Evolutionary conservation across 257 asterid species (phyloP), one percentile per base, ranked within the genome.

Genomic region (Handroanthus guayacan): DNA sequence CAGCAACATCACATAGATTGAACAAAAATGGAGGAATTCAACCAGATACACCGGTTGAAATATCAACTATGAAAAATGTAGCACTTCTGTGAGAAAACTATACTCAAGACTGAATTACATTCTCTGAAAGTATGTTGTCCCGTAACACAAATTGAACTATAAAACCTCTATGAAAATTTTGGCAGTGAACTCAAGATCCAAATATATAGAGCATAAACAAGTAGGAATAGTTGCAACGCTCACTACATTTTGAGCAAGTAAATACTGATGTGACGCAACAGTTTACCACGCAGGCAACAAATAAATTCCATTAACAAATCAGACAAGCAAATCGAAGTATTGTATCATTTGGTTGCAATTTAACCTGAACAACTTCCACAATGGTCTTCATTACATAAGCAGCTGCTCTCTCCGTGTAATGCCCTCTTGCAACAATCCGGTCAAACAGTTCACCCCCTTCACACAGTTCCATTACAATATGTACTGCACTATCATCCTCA

Each of bases 381-480:
- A 90, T 85, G 55, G 94, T 90, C 83, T 77, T 85, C 92, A 88
- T 82, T 72, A 88, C 85, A 61, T 16, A 62, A 0, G 96, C 92
- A 3, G 96, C 94, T 31, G 92, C 96, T 71, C 89, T 84, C 83
- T 90, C 96, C 0, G 96, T 88, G 56, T 90, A 90, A 77, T 90
- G 94, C 6, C 96, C 96, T 68, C 94, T 80, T 0, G 96, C 93
- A 68, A 90, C 96, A 60, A 90, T 90, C 51, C 96, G 78, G 38
- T 90, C 96, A 17, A 90, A 90, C 82, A 90, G 79, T 75, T 88
- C 96, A 9, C 96, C 96, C 4, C 96, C 96, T 84, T 88, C 96
- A 60, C 96, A 90, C 25, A 90, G 80, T 51, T 90, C 96, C 96
- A 90, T 90, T 18, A 88, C 92, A 78, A 90, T 90, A 47, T 90